Evolutionary conservation across 1,284 basidiomycete species (phyloP), one percentile per base, ranked within the genome.

Genomic region (Trichosporon coremiiforme): DNA sequence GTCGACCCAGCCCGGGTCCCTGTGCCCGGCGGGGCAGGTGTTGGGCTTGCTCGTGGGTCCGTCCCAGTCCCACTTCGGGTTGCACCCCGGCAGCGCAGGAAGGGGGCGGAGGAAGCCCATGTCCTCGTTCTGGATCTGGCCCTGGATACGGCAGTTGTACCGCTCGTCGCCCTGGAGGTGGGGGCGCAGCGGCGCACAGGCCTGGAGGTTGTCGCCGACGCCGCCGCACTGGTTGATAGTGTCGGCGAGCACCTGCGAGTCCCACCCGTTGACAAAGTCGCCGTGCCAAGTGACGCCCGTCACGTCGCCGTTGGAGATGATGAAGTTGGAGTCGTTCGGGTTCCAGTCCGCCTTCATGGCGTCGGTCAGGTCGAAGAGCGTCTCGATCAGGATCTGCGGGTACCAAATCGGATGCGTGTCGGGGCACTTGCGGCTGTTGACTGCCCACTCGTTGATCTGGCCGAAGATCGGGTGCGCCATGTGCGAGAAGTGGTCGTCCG

Each of bases 381-480:
- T 62, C 65, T 72, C 67, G 41, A 68, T 50, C 22, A 65, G 45
- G 63, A 72, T 62, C n/a, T 33, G 35, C 8, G 71, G 71, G 67
- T 72, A 72, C 31, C 25, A 31, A 35, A 72, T 66, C 1, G 71
- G 71, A 66, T 72, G 71, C 17, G 66, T 64, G 25, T 65, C 60
- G 53, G 71, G 71, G 69, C 71, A 72, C n/a, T 4, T 2, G 17
- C n/a, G 29, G 29, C 35, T 45, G 25, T 29, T 31, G 25, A 36
- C 20, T 2, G 63, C 36, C 35, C 53, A 41, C 10, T 65, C 63
- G 29, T 22, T 33, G 20, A 62, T 31, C 29, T 78, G 8, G 72
- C 70, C 78, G 78, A 77, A 66, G 77, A 79, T 15, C 71, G 85
- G 84, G 76, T 84, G 86, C 0, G 85, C 79, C 75, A 85, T 82